phyloP scores from a whole-genome alignment of 2,329 filamentous ascomycete species.

The Leptosphaerulina australis region DNA sequence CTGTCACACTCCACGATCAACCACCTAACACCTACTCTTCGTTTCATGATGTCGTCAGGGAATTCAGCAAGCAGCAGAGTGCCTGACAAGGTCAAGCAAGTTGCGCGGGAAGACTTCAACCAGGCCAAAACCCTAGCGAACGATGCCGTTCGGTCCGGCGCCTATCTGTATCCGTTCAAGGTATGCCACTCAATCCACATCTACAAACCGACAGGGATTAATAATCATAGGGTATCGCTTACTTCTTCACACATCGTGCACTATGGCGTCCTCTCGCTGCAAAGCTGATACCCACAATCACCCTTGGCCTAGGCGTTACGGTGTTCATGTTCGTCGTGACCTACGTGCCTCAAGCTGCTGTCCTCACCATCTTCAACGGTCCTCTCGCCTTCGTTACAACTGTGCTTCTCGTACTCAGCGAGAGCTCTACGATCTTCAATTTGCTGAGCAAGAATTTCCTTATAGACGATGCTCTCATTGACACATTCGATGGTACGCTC shows the following conservation, averaged over 20 bases:
- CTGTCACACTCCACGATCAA: constrained; percentile 9
- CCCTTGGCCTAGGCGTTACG: constrained; percentile 74
- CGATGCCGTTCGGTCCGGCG: constrained; percentile 74
- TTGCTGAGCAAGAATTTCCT: constrained; percentile 72
- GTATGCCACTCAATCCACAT: constrained; percentile 40
- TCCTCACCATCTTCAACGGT: constrained; percentile 84
- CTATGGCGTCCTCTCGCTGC: constrained; percentile 65
- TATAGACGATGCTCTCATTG: constrained; percentile 79
- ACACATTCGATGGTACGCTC: constrained; percentile 82
- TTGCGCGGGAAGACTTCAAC: constrained; percentile 71
- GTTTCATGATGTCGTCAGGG: constrained; percentile 19
- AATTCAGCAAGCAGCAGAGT: constrained; percentile 30
- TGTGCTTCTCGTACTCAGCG: constrained; percentile 65
- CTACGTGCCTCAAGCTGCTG: constrained; percentile 81
- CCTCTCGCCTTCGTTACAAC: constrained; percentile 78
- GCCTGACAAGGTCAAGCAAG: constrained; percentile 61
- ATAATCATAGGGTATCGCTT: constrained; percentile 61
- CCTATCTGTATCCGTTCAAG: constrained; percentile 86
- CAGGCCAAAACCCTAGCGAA: constrained; percentile 67
- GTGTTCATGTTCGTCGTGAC: constrained; percentile 85
- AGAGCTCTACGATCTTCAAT: constrained; percentile 57
- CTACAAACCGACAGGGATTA: constrained; percentile 1
- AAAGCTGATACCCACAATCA: constrained; percentile 66
- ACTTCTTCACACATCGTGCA: constrained; percentile 62
- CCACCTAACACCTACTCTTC: constrained; percentile 10